Evolutionary conservation across 2,329 filamentous ascomycete species (phyloP), one percentile per base, ranked within the genome.

Genomic region (Fusarium compactum): DNA sequence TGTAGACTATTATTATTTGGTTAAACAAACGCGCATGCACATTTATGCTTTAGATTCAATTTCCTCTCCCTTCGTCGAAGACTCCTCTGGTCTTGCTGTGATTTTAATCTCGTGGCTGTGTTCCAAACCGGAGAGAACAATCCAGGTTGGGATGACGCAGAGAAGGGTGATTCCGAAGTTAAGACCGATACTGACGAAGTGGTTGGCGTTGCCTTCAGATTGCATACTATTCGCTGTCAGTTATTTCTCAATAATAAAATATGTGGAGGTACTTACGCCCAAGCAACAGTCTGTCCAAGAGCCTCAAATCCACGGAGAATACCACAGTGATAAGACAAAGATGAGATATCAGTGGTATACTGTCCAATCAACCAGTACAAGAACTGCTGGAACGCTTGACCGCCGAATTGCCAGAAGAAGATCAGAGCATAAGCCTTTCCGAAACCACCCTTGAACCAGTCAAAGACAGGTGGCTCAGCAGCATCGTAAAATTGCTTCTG

Each of bases 361-460:
- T 65, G 62, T 15, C 62, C 62, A 7, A 65, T 20, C 8, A 65
- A 60, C 62, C 62, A 65, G 27, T 65, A 65, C n/a, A 65, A 34
- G 9, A 65, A 65, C 11, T 65, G 62, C 6, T 65, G 62, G 52
- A 72, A 72, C 0, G 69, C 69, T 18, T 72, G 69, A 0, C 69
- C 69, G 4, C 65, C 69, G 6, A 71, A 72, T 2, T 71, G 62
- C 69, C 69, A 72, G 62, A 72, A 71, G 20, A 71, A 72, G 12
- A 72, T 65, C 1, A 72, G 22, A 15, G 65, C 41, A 22, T 72
- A 71, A 2, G 69, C 29, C 40, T 69, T 69, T 38, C 65, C 65
- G 14, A 72, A 72, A 3, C 69, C 65, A 2, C 69, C 69, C 40
- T 69, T 64, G 38, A 69, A 67, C 69, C 69, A 72, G 20, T 70